Conservation (phyloP, 2,329 filamentous ascomycete species). For the Colletotrichum sp. region DNA sequence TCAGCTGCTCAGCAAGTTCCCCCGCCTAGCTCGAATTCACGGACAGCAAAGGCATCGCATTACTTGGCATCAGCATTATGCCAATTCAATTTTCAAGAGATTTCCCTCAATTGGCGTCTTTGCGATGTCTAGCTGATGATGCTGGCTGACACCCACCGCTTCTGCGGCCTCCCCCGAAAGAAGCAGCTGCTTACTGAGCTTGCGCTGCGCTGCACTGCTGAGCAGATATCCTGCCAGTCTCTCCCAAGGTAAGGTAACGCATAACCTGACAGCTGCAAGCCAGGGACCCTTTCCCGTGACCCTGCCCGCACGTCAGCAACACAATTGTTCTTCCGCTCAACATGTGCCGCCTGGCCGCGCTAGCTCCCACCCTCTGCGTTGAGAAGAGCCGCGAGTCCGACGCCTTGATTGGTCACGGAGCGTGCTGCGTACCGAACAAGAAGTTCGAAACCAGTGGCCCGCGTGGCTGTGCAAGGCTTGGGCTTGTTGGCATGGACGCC, state of each 20-base stretch:
- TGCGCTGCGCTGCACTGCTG: not conserved
- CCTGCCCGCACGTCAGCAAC: not conserved
- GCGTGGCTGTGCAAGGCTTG: conserved; percentile 18
- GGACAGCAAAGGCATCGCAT: not conserved
- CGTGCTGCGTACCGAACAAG: not conserved
- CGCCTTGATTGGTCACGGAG: not conserved
- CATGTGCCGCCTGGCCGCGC: not conserved
- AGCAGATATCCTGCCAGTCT: not conserved
- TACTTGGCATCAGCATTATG: not conserved
- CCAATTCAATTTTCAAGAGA: not conserved
- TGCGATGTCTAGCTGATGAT: not conserved
- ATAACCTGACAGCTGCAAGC: not conserved
- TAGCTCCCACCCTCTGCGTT: not conserved
- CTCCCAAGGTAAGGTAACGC: not conserved
- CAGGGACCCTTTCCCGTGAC: not conserved
- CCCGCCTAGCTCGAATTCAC: not conserved
- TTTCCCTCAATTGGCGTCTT: not conserved
- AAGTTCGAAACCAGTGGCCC: not conserved
- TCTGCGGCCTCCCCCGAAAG: not conserved
- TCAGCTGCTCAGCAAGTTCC: not conserved
- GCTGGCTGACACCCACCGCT: not conserved
- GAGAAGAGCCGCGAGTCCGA: not conserved
- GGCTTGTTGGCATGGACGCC: not conserved
- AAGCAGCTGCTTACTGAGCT: not conserved
- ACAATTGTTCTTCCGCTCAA: not conserved